phyloP scores from a whole-genome alignment of 805 yeast species.

The Metschnikowia colocasiae region DNA sequence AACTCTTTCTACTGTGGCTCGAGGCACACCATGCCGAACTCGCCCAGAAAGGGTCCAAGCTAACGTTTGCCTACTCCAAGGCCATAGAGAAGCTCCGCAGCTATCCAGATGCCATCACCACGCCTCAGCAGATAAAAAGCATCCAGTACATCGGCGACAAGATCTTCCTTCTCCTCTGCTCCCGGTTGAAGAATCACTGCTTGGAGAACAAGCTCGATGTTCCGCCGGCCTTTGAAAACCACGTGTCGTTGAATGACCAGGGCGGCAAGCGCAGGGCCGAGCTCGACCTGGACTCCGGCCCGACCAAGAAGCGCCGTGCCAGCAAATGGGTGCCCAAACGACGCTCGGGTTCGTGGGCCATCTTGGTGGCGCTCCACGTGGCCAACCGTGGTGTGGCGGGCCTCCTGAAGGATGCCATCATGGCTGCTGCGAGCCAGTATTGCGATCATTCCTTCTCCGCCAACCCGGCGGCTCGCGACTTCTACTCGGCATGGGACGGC shows the following conservation, averaged over 20 bases:
- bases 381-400: constrained; percentile 50
- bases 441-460: constrained; percentile 56
- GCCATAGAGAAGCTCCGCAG: constrained; percentile 53
- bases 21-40: constrained; percentile 48
- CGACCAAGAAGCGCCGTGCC: constrained; percentile 8
- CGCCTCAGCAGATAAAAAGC: constrained; percentile 55
- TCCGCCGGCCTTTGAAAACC: constrained; percentile 37
- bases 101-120: constrained; percentile 42
- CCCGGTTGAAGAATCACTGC: constrained; percentile 53
- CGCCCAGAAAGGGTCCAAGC: constrained; percentile 47
- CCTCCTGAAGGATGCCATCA: constrained; percentile 57
- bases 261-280: constrained; percentile 17
- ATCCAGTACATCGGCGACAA: constrained; percentile 73
- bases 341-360: constrained; percentile 83
- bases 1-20: constrained; percentile 55
- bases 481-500: constrained; percentile 74
- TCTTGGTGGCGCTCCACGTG: constrained; percentile 55
- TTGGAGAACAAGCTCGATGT: constrained; percentile 42
- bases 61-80: constrained; percentile 48
- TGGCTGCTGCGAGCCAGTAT: constrained; percentile 49
- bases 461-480: constrained; percentile 59
- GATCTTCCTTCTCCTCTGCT: constrained; percentile 50
- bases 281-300: constrained; percentile 11
- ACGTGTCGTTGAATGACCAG: constrained; percentile 7
- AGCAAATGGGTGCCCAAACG: constrained; percentile 63